Percentiles rank a stretch among this genome's conserved stretches.
These are phyloP conservation scores for Arabis hirsuta DNA, from an alignment of 345 rosid species.

Conservation along the genomic window DNA sequence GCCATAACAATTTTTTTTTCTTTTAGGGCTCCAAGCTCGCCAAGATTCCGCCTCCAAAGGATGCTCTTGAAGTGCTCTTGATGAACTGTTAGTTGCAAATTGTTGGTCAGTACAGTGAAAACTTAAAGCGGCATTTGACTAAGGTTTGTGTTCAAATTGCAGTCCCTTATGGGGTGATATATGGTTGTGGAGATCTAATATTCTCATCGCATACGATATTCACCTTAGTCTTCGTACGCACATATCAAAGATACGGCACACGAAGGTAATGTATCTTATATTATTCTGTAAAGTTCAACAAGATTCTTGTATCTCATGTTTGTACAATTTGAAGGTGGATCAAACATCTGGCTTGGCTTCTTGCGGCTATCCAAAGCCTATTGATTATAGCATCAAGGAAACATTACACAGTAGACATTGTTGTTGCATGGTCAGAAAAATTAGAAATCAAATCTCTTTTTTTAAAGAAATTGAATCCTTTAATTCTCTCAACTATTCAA, in stretches of 20 bases:
- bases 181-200: conserved; percentile 89
- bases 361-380: conserved; percentile 77
- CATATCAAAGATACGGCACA: conserved; percentile 74
- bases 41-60: conserved; percentile 63
- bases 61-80: conserved; percentile 61
- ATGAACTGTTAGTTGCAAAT: conserved; percentile 59
- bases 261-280: conserved; percentile 49
- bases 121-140: conserved; percentile 18
- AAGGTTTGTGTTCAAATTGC: conserved; percentile 38
- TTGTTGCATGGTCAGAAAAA: conserved; percentile 73
- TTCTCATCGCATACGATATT: conserved; percentile 96
- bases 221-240: conserved; percentile 70
- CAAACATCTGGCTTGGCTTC: conserved; percentile 72
- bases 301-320: conserved; percentile 9
- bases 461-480: background rate
- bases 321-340: conserved; percentile 52
- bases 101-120: background rate
- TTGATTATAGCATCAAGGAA: conserved; percentile 86
- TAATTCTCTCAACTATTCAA: background rate
- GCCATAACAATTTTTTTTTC: conserved; percentile 15
- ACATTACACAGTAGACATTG: conserved; percentile 83
- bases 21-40: conserved; percentile 78
- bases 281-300: background rate
- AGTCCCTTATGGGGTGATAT: conserved; percentile 75
- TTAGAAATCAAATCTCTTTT: background rate